Conservation (phyloP, 1,284 basidiomycete genomes). For the Cutaneotrichosporon spelunceum region DNA sequence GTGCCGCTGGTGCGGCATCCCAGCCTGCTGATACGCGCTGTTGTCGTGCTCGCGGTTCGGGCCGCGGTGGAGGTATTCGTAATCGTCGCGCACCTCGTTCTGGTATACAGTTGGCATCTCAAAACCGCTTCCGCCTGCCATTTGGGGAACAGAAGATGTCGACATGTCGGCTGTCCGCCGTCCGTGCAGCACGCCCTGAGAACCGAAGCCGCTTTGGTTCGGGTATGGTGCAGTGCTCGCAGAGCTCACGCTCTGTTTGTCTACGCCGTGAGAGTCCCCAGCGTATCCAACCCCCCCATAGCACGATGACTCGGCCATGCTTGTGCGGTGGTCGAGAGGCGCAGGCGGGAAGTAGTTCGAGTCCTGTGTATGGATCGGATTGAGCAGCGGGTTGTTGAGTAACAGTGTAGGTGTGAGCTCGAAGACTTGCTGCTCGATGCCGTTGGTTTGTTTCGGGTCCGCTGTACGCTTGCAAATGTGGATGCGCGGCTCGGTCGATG, state of each 20-base stretch:
- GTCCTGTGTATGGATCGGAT: slow-evolving; percentile 44
- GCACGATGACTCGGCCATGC: slow-evolving; percentile 9
- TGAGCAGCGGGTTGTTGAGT: slow-evolving; percentile 49
- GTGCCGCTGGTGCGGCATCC: not conserved
- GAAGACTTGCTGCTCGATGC: slow-evolving; percentile 49
- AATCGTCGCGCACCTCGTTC: slow-evolving; percentile 2
- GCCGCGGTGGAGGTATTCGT: not conserved
- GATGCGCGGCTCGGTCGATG: slow-evolving; percentile 47
- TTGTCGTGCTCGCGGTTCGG: not conserved
- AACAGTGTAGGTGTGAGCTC: slow-evolving; percentile 51
- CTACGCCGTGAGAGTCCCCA: not conserved
- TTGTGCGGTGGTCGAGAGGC: slow-evolving; percentile 24
- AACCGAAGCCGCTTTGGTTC: slow-evolving; percentile 4
- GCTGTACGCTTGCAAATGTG: slow-evolving; percentile 46
- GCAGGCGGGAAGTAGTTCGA: slow-evolving; percentile 51
- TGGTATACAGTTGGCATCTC: slow-evolving; percentile 1
- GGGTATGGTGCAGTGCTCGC: slow-evolving; percentile 15
- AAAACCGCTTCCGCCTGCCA: not conserved
- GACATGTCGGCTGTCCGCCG: not conserved
- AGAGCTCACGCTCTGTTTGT: slow-evolving; percentile 14
- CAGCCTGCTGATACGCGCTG: not conserved
- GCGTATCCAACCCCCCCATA: not conserved
- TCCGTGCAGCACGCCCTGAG: not conserved
- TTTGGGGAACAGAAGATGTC: too few species aligned
- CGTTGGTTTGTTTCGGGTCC: slow-evolving; percentile 31